Percentiles rank a stretch among this genome's conserved stretches.
Conservation (phyloP, 2,329 filamentous ascomycete genomes). For the Cladosporium austrohemisphaericum region DNA sequence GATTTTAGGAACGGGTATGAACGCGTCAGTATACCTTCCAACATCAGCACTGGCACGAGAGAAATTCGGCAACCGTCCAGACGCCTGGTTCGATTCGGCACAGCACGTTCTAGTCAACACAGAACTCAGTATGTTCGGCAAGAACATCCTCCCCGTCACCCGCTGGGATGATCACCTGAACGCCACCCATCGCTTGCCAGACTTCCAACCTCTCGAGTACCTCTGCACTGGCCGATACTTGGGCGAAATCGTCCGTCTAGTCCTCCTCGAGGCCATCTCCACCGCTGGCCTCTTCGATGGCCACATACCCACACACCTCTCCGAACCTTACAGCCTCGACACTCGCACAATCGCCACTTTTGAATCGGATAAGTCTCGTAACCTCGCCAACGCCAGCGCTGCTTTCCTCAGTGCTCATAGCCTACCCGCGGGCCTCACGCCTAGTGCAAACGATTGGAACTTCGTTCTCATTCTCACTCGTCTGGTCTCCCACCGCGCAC, state of each 20-base stretch:
- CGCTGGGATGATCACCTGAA: conserved; percentile 61
- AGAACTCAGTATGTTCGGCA: conserved; percentile 64
- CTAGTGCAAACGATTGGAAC: conserved; percentile 48
- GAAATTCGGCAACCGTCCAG: conserved; percentile 55
- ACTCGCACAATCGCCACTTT: conserved; percentile 57
- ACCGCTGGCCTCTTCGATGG: conserved; percentile 55
- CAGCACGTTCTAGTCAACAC: conserved; percentile 62
- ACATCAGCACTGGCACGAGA: conserved; percentile 49
- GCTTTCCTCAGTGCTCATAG: conserved; percentile 52
- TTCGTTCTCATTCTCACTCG: conserved; percentile 54
- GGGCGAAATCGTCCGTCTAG: conserved; percentile 60
- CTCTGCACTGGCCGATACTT: conserved; percentile 62
- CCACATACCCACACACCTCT: conserved; percentile 50
- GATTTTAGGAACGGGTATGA: conserved; percentile 63
- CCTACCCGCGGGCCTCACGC: conserved; percentile 37
- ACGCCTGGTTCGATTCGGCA: conserved; percentile 54
- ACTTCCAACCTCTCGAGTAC: conserved; percentile 64
- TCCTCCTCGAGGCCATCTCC: conserved; percentile 57
- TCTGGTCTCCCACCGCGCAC: conserved; percentile 56
- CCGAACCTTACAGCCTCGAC: conserved; percentile 57
- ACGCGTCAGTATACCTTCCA: conserved; percentile 61
- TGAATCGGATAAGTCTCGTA: conserved; percentile 45
- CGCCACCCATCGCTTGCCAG: conserved; percentile 52
- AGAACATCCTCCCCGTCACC: conserved; percentile 55
- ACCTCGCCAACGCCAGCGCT: conserved; percentile 38